A percentile compares a stretch with the other conserved stretches of the same genome.
phyloP scores from a whole-genome alignment of 352 stramenopile species.

The Phytophthora capsici region DNA sequence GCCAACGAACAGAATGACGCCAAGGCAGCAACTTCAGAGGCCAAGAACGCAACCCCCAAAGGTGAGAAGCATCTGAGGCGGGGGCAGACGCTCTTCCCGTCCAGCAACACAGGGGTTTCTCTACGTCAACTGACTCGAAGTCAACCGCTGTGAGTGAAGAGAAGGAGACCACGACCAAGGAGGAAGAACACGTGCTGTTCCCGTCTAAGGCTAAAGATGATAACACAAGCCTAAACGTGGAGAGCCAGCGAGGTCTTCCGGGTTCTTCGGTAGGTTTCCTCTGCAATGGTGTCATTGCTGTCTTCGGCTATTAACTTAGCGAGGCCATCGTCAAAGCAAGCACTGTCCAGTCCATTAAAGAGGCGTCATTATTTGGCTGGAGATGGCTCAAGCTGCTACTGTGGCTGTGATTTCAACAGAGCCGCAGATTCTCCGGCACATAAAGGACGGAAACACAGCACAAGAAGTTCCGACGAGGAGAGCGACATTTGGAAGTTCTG shows the following conservation, averaged over 20 bases:
- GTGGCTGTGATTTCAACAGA: constrained; percentile 62
- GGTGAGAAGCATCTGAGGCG: constrained; percentile 17
- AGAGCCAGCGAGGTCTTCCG: constrained; percentile 29
- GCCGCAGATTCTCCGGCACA: constrained; percentile 34
- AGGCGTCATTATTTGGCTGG: constrained; percentile 78
- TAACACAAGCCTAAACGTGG: constrained; percentile 31
- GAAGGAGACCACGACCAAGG: constrained; percentile 1
- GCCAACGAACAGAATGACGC: constrained; percentile 36
- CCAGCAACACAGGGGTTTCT: constrained; percentile 7
- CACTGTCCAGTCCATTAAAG: constrained; percentile 79
- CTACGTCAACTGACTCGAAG: not conserved
- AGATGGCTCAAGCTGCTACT: constrained; percentile 75
- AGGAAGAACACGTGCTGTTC: constrained; percentile 29
- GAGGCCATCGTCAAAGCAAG: constrained; percentile 66
- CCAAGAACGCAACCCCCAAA: constrained; percentile 1
- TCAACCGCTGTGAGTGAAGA: constrained; percentile 3
- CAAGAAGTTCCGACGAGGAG: constrained; percentile 20
- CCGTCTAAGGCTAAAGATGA: constrained; percentile 19
- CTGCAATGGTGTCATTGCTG: constrained; percentile 62
- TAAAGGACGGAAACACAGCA: constrained; percentile 14
- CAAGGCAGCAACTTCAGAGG: not conserved
- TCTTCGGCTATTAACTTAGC: constrained; percentile 70
- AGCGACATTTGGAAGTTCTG: constrained; percentile 48
- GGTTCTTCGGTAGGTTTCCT: constrained; percentile 74
- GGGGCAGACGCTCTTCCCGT: constrained; percentile 50